Evolutionary conservation across 306 rosid genomes (phyloP), one percentile per base, ranked within the genome.

Genomic region (Pueraria montana): DNA sequence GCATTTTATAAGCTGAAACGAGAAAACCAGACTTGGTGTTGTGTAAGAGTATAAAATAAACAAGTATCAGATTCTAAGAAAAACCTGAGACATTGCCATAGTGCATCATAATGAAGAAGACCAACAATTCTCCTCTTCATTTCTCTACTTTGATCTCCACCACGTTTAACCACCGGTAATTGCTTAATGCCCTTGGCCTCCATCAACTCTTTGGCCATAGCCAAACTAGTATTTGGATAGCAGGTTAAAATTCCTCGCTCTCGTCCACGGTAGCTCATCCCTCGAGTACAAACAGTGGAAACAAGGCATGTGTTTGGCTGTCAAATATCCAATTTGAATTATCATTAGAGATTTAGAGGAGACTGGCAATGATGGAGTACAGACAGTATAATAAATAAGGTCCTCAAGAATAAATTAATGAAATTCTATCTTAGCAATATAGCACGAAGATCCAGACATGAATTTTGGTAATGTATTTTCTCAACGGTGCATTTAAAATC

Each of bases 171-270:
- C 81, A 96, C 98, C 0, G 99, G 99, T 71, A 96, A 88, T 86
- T 96, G 99, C 83, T 90, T 94, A 77, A 92, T 76, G 72, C 91
- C 99, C 86, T 86, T 94, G 70, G 99, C 99, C 85, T 96, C 99
- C 98, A 96, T 96, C 77, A 96, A 91, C 71, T 96, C 98, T 88
- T 88, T 92, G 71, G 99, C 97, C 85, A 86, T 83, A 72, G 97
- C 91, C 88, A 96, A 88, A 88, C 77, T 88, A 27, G 92, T 87
- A 83, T 91, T 94, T 24, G 97, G 95, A 76, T 88, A 92, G 77
- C 99, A 96, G 61, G 97, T 96, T 82, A 92, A 74, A 62, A 96
- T 84, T 59, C 97, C 97, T 46, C 99, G 98, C 17, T 79, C 90
- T 81, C 80, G 88, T 72, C 98, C 99, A 16, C 90, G 94, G 65